Conservation (phyloP, 2,329 filamentous ascomycete species). For the Ophidiomyces ophidiicola region DNA sequence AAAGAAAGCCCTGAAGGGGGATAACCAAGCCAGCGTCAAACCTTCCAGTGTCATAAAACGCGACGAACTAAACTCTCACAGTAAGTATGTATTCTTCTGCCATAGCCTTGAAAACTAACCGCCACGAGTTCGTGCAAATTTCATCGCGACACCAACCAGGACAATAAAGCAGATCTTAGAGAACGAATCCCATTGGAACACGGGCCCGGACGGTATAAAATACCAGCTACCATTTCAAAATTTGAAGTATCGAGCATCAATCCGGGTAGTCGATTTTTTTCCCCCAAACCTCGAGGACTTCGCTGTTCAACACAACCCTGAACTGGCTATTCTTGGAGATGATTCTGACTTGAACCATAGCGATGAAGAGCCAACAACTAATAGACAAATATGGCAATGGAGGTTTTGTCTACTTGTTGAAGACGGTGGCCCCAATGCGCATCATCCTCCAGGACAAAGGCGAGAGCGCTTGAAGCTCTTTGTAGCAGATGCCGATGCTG, state of each 20-base stretch:
- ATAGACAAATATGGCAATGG: constrained; percentile 58
- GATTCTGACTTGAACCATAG: constrained; percentile 18
- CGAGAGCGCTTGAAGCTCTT: constrained; percentile 52
- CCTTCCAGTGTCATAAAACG: constrained; percentile 15
- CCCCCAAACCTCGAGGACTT: constrained; percentile 63
- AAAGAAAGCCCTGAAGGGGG: constrained; percentile 19
- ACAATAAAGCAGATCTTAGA: constrained; percentile 40
- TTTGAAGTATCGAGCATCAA: constrained; percentile 53
- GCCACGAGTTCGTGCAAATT: constrained; percentile 36
- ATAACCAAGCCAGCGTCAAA: not conserved
- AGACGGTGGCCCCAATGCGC: constrained; percentile 41
- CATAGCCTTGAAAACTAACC: constrained; percentile 16
- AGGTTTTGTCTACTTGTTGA: constrained; percentile 68
- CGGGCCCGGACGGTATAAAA: constrained; percentile 33
- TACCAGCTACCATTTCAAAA: constrained; percentile 59
- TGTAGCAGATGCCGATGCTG: constrained; percentile 49
- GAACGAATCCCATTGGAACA: constrained; percentile 35
- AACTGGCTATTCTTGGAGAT: constrained; percentile 41
- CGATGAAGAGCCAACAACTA: constrained; percentile 11
- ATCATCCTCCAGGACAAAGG: constrained; percentile 21
- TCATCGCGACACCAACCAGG: constrained; percentile 31
- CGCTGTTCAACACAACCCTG: constrained; percentile 38
- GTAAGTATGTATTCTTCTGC: constrained; percentile 24
- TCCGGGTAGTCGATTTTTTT: constrained; percentile 72
- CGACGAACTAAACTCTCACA: constrained; percentile 28